Evolutionary conservation across 2,329 filamentous ascomycete species (phyloP).

Genomic region (Colletotrichum sp.): DNA sequence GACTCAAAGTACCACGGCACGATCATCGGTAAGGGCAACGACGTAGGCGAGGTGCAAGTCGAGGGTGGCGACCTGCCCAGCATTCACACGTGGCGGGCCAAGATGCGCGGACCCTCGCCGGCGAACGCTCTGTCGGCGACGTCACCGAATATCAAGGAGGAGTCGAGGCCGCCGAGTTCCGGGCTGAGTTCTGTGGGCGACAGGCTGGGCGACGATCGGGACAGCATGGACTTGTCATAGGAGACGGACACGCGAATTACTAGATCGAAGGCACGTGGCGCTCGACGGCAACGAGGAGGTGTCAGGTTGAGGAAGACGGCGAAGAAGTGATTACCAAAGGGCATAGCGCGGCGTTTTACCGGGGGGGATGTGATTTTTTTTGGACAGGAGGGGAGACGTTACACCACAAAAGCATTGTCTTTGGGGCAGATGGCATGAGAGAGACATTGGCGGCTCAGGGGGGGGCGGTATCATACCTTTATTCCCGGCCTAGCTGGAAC

Average conservation of each 20-base stretch:
- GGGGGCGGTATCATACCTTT: not conserved
- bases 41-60: constrained; percentile 72
- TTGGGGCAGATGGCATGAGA: not conserved
- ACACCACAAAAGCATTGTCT: not conserved
- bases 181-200: constrained; percentile 64
- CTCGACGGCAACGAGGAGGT: not conserved
- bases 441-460: not conserved
- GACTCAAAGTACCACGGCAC: constrained; percentile 88
- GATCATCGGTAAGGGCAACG: constrained; percentile 75
- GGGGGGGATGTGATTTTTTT: not conserved
- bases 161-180: constrained; percentile 56
- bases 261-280: not conserved
- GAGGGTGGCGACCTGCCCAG: constrained; percentile 77
- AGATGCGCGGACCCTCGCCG: constrained; percentile 34
- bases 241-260: not conserved
- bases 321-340: constrained; percentile 3
- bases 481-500: not conserved
- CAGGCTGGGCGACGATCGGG: constrained; percentile 43
- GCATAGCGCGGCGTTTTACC: constrained; percentile 24
- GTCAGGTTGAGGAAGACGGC: not conserved
- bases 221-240: constrained; percentile 53
- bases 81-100: constrained; percentile 69
- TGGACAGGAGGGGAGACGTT: not conserved
- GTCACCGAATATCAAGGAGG: constrained; percentile 22
- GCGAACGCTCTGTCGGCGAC: constrained; percentile 19